Evolutionary conservation across 495 filamentous ascomycete species (phyloP), one percentile per base, ranked within the genome.

Genomic region (Hypoxylon crocopeplum): DNA sequence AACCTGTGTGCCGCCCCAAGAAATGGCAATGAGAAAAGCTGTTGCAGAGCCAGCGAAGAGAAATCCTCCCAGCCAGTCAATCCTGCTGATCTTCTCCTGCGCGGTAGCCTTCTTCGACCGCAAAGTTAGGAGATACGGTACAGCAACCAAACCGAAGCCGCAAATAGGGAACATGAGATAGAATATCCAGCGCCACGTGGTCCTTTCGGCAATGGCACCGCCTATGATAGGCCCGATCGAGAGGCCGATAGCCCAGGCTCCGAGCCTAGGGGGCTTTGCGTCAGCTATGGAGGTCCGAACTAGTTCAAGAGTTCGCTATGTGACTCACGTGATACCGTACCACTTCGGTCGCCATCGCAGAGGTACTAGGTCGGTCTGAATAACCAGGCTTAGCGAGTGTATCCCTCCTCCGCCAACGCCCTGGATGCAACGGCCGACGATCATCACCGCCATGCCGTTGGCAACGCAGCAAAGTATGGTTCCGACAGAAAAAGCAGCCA

Each of bases 371-470:
- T 74, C 73, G 19, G 63, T 94, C 86, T 83, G 81, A 38, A 80
- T 72, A 38, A 96, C 92, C 66, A 95, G 91, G 21, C 89, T 86
- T 63, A 97, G 72, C 20, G 88, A 87, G 17, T 95, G 83, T 48
- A 95, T 82, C 1, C 92, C 92, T 42, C 90, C 91, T 30, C 89
- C 91, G 2, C 91, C 92, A 13, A 89, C 76, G 37, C 92, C 92
- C 67, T 96, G 92, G 38, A 96, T 76, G 0, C 88, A 84, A 62
- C 92, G 78, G 6, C 90, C 92, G 0, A 84, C 82, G 34, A 97
- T 81, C 44, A 96, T 80, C 77, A 91, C 89, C 0, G 68, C 55
- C 21, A 78, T 75, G 46, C 50, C 62, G 11, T 69, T 70, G 11
- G 78, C 70, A 62, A 53, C 37, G 15, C 75, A 74, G 30, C 75